Base-by-base conservation (phyloP, 306 rosid species). In the Rosa lucieae region DNA sequence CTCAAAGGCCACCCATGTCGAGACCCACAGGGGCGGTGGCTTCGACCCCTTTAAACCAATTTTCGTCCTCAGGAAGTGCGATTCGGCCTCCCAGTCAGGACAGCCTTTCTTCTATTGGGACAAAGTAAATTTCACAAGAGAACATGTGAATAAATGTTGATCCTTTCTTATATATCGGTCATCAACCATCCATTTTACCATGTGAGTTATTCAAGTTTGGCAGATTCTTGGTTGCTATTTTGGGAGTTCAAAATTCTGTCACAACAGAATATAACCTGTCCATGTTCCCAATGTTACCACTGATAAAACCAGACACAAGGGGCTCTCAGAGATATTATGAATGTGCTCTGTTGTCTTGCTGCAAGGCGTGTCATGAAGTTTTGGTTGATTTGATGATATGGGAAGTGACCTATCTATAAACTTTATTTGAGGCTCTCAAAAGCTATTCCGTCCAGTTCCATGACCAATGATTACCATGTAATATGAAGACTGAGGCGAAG, bases 61-160 rank as follows among this genome's bases (percentile, higher is more conserved):
- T 89, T 75, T 59, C 88, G 14, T 74, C 92, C 75, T 67, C 92
- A 40, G 94, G 90, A 78, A 87, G 79, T 82, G 78, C 90, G 68
- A 80, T 88, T 78, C 87, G 76, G 77, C 95, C 92, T 67, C 72
- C 96, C 62, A 78, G 80, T 86, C 87, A 85, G 89, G 90, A 89
- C 78, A 84, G 85, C 21, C 77, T 86, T 83, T 88, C 91, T 42
- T 86, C 92, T 23, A 81, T 88, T 53, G 91, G 88, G 79, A 77
- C 89, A 70, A 86, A 89, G 82, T 85, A 76, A 85, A 79, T 80
- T 20, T 61, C 56, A 75, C 55, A 74, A 5, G 73, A 80, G 65
- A 68, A 49, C 72, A 84, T 67, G 59, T 47, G 66, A 70, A 58
- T 77, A 29, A 53, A 21, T 74, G 75, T 74, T 70, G 74, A 52